phyloP scores from a whole-genome alignment of 768 basidiomycete species.

The Phanerochaete sordida region DNA sequence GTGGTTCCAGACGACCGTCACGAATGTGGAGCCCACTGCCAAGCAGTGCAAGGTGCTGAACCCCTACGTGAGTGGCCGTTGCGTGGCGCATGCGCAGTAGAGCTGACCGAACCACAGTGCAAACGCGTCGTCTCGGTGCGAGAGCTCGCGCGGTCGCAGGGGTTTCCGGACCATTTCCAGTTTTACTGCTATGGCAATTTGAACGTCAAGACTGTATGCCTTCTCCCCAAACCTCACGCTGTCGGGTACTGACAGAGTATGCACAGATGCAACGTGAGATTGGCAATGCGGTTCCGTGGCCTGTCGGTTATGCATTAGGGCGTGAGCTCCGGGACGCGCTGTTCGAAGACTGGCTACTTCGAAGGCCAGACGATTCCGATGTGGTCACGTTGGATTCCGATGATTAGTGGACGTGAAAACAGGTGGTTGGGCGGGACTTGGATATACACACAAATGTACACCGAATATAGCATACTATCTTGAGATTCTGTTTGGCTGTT shows the following conservation, averaged over 20 bases:
- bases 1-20: slow-evolving; percentile 73
- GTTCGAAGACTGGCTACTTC: slow-evolving; percentile 48
- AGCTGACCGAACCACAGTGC: slow-evolving; percentile 40
- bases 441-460: too few relatives aligned
- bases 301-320: slow-evolving; percentile 59
- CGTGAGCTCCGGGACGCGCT: slow-evolving; percentile 51
- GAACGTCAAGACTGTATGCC: slow-evolving; percentile 56
- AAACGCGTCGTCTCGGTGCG: slow-evolving; percentile 70
- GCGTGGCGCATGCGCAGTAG: too few relatives aligned
- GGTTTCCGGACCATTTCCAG: slow-evolving; percentile 72
- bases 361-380: slow-evolving; percentile 8
- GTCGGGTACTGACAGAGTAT: too few relatives aligned
- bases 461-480: too few relatives aligned
- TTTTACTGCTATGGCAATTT: slow-evolving; percentile 50
- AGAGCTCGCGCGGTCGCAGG: slow-evolving; percentile 77
- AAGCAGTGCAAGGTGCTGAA: slow-evolving; percentile 72
- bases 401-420: neutral
- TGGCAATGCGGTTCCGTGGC: slow-evolving; percentile 77
- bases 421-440: too few relatives aligned
- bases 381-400: neutral
- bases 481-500: too few relatives aligned
- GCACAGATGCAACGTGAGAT: slow-evolving; percentile 75
- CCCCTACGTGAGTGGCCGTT: slow-evolving; percentile 58
- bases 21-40: slow-evolving; percentile 75
- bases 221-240: too few relatives aligned